A percentile compares a stretch with the other conserved stretches of the same genome.
Evolutionary conservation across 768 basidiomycete species (phyloP).

Genomic region (Amyloporia xantha): DNA sequence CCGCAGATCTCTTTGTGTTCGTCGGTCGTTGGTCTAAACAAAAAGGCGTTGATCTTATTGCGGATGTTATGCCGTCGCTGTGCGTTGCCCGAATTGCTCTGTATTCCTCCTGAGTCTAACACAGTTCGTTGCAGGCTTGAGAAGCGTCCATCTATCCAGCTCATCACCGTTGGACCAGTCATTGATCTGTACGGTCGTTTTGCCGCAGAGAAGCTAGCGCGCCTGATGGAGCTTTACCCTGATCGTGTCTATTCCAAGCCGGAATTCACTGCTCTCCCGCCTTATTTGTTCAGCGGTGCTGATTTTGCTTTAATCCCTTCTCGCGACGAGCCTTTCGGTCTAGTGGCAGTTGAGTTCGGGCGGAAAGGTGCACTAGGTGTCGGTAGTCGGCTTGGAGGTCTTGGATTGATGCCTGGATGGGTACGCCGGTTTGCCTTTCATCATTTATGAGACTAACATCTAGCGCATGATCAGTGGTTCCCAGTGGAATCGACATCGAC

Average conservation of each 20-base stretch:
- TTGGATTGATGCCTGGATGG: conserved; percentile 98
- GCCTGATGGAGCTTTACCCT: conserved; percentile 93
- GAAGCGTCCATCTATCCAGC: conserved; percentile 78
- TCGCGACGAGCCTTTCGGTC: conserved; percentile 92
- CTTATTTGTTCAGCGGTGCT: conserved; percentile 90
- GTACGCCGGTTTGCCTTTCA: conserved; percentile 37
- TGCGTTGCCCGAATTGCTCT: conserved; percentile 33
- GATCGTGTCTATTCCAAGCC: conserved; percentile 95
- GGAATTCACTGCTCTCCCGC: conserved; percentile 90
- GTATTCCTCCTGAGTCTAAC: conserved; percentile 7
- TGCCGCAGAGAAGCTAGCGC: conserved; percentile 87
- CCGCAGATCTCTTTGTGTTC: conserved; percentile 89
- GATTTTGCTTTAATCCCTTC: conserved; percentile 95
- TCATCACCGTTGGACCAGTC: conserved; percentile 88
- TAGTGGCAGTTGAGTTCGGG: conserved; percentile 95
- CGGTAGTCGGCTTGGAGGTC: conserved; percentile 87
- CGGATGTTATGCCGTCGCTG: conserved; percentile 90
- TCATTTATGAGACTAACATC: background rate
- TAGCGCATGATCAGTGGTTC: conserved; percentile 64
- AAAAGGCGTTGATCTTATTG: conserved; percentile 96
- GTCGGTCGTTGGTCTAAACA: conserved; percentile 98
- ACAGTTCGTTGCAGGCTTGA: conserved; percentile 49
- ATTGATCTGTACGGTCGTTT: conserved; percentile 95
- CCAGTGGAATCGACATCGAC: conserved; percentile 92
- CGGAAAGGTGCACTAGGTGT: conserved; percentile 95